Evolutionary conservation across 1,284 basidiomycete genomes (phyloP).

Genomic region (Heterobasidion occidentale): DNA sequence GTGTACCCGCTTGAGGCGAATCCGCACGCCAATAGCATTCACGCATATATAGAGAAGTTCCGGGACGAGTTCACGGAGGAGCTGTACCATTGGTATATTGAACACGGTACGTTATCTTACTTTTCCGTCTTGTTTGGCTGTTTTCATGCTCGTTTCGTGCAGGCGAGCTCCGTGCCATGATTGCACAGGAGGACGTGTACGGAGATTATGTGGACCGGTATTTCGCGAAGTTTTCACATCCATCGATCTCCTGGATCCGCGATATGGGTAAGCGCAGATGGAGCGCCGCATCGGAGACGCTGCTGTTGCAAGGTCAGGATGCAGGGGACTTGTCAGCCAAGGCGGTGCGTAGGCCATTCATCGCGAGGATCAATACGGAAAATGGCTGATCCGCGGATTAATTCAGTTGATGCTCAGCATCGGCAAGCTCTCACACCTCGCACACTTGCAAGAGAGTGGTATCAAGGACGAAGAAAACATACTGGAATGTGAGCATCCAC

Average conservation of each 20-base stretch:
- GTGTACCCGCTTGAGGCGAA: slow-evolving; percentile 60
- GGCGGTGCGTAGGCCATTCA: slow-evolving; percentile 46
- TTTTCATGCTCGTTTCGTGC: slow-evolving; percentile 1
- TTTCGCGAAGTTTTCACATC: slow-evolving; percentile 57
- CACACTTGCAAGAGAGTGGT: slow-evolving; percentile 59
- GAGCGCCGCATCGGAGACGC: slow-evolving; percentile 53
- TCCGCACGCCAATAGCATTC: slow-evolving; percentile 49
- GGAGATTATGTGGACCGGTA: slow-evolving; percentile 65
- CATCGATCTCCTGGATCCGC: slow-evolving; percentile 84
- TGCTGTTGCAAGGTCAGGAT: slow-evolving; percentile 53
- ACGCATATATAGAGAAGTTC: slow-evolving; percentile 75
- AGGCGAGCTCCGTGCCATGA: slow-evolving; percentile 73
- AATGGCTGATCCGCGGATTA: slow-evolving; percentile 7
- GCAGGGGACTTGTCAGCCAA: slow-evolving; percentile 58
- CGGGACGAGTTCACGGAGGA: slow-evolving; percentile 82
- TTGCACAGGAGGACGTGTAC: slow-evolving; percentile 64
- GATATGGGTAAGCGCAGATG: slow-evolving; percentile 71
- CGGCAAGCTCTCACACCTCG: slow-evolving; percentile 81
- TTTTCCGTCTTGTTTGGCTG: background rate
- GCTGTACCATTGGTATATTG: slow-evolving; percentile 83
- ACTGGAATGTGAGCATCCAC: slow-evolving; percentile 41
- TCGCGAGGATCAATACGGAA: too few species aligned
- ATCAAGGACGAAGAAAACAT: slow-evolving; percentile 34
- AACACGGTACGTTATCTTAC: slow-evolving; percentile 45
- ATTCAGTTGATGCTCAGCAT: slow-evolving; percentile 83